Percentiles rank a stretch among this genome's conserved stretches.
These are phyloP conservation scores for Phytopythium vexans DNA, from an alignment of 352 stramenopile species.

Conservation along the genomic window DNA sequence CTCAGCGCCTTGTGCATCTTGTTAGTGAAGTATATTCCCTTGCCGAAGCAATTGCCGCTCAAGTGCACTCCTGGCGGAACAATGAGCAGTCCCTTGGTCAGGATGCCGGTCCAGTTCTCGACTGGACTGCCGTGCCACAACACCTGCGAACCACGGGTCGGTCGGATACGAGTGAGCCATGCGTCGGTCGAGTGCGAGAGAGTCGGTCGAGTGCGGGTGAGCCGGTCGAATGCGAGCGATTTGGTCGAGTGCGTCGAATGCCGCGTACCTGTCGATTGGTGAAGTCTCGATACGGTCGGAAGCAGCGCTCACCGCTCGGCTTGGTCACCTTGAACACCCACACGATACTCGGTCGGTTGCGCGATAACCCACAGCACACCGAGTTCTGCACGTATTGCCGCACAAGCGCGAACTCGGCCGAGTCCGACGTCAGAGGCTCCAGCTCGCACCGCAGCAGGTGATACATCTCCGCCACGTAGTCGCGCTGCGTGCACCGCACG, in stretches of 20 bases:
- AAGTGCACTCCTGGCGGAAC: constrained; percentile 42
- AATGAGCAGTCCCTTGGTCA: constrained; percentile 61
- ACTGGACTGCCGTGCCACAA: constrained; percentile 70
- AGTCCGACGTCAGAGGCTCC: constrained; percentile 15
- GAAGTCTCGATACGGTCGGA: constrained; percentile 19
- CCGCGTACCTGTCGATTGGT: constrained; percentile 26
- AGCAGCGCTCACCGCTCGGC: constrained; percentile 16
- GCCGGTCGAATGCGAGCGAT: no score
- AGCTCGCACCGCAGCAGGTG: constrained; percentile 21
- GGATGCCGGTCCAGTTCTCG: constrained; percentile 64
- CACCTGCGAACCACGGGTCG: constrained; percentile 12
- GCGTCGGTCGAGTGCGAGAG: no score
- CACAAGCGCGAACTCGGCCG: constrained; percentile 25
- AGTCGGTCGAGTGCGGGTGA: no score
- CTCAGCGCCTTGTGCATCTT: constrained; percentile 44
- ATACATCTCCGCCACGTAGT: constrained; percentile 38
- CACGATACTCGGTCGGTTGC: constrained; percentile 22
- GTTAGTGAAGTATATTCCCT: constrained; percentile 75
- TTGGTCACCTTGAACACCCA: constrained; percentile 35
- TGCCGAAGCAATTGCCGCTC: constrained; percentile 55
- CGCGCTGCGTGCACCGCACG: constrained; percentile 13
- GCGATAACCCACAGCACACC: constrained; percentile 29
- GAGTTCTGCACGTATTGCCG: constrained; percentile 41
- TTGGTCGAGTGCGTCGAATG: no score
- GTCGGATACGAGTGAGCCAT: no score